phyloP scores from a whole-genome alignment of 306 rosid genomes.

The Corylus americana region DNA sequence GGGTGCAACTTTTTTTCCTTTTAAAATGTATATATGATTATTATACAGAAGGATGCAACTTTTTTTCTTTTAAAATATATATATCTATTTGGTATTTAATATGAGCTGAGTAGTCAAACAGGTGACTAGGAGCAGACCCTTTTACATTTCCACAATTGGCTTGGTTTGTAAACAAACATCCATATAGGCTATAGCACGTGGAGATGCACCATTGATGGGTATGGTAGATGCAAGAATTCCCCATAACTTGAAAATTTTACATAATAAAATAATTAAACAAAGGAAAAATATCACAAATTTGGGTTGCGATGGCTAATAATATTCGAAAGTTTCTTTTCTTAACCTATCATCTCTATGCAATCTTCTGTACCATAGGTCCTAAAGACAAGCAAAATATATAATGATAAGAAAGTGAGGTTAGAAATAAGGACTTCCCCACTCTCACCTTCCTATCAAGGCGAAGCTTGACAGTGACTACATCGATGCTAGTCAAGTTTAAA shows the following conservation, averaged over 20 bases:
- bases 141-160: not conserved
- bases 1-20: not conserved
- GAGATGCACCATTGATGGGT: not conserved
- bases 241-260: not conserved
- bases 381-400: not conserved
- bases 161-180: not conserved
- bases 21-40: not conserved
- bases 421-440: slow-evolving; percentile 6
- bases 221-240: not conserved
- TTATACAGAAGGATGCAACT: not conserved
- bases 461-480: slow-evolving; percentile 52
- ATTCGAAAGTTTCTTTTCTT: not conserved
- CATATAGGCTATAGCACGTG: not conserved
- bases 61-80: not conserved
- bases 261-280: not conserved
- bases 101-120: not conserved
- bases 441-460: slow-evolving; percentile 54
- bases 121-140: not conserved
- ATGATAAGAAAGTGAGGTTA: not conserved
- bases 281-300: not conserved
- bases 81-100: not conserved
- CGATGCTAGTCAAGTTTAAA: slow-evolving; percentile 51
- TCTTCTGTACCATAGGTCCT: not conserved
- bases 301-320: not conserved
- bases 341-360: not conserved